A percentile compares a stretch with the other conserved stretches of the same genome.
phyloP scores from a whole-genome alignment of 2,329 filamentous ascomycete genomes.

The Magnaporthiopsis incrustans region DNA sequence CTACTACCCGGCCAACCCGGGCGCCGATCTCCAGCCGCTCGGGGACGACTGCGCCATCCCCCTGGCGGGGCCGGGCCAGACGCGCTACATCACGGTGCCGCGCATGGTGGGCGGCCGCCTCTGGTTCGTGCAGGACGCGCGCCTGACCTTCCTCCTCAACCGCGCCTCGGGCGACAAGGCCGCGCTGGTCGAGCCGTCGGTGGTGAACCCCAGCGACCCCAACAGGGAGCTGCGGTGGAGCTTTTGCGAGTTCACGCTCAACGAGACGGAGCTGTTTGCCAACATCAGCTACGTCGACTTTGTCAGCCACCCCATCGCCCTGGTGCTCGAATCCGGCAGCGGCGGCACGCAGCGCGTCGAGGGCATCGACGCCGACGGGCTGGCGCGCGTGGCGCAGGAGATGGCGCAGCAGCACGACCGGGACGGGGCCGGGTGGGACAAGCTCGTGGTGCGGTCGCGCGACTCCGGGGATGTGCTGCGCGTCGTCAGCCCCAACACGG shows the following conservation, averaged over 20 bases:
- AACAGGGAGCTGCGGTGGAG: slow-evolving; percentile 57
- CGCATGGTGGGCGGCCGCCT: slow-evolving; percentile 63
- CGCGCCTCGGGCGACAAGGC: slow-evolving; percentile 42
- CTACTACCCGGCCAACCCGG: slow-evolving; percentile 56
- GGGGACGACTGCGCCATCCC: slow-evolving; percentile 52
- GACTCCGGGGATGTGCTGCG: slow-evolving; percentile 33
- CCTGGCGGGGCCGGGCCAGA: slow-evolving; percentile 53
- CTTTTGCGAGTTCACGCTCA: slow-evolving; percentile 64
- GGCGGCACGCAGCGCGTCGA: slow-evolving; percentile 36
- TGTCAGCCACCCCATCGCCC: slow-evolving; percentile 54
- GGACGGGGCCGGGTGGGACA: slow-evolving; percentile 44
- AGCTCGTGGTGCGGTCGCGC: slow-evolving; percentile 34
- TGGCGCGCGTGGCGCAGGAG: slow-evolving; percentile 34
- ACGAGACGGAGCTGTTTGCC: slow-evolving; percentile 51
- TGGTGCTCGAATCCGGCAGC: slow-evolving; percentile 39
- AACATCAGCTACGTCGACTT: slow-evolving; percentile 75
- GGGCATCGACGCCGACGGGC: slow-evolving; percentile 39
- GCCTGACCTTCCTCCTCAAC: slow-evolving; percentile 63
- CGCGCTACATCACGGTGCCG: slow-evolving; percentile 55
- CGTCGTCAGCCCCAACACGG: slow-evolving; percentile 46
- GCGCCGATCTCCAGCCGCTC: slow-evolving; percentile 40
- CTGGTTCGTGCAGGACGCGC: slow-evolving; percentile 57
- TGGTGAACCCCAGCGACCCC: slow-evolving; percentile 55
- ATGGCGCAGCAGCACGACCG: slow-evolving; percentile 35
- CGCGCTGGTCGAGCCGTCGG: slow-evolving; percentile 65